Base-by-base conservation (phyloP, 2,329 filamentous ascomycete species). In the Colletotrichum spaethianum region DNA sequence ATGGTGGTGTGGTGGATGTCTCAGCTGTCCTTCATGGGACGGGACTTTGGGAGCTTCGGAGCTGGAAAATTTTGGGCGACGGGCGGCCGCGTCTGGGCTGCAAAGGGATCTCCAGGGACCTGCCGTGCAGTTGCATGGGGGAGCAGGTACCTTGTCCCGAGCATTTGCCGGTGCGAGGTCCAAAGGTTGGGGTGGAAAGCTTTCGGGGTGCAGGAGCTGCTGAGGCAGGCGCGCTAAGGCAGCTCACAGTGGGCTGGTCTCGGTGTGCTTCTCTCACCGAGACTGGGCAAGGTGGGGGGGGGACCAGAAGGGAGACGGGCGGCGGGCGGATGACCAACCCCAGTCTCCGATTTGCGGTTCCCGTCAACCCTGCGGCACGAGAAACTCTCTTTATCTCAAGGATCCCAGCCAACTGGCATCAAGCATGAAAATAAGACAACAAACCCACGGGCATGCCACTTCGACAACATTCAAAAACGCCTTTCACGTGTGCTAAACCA, bases 1-100 rank as follows among this genome's bases (percentile, higher is more conserved):
- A 44, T 44, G 59, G 55, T 70, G 73, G 61, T 74, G 72, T 60
- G 74, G 52, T 56, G 60, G 26, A 26, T 66, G 69, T 75, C 63
- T 74, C 67, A 59, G 57, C 42, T 57, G 56, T 66, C 65, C 53
- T 71, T n/a, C 64, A 67, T 38, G 57, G 33, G 65, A 65, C 55
- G 50, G 70, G 70, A n/a, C n/a, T 20, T n/a, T 18, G 42, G 42
- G 31, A 55, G 56, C 56, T 67, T 72, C 59, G 59, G 59, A 67
- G 56, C 59, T 71, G 72, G 68, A 67, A 73, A 70, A 56, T 56
- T 62, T 73, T 67, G 57, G 71, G 44, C 46, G 53, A 40, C 18
- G 36, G 38, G 52, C 42, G 31, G 33, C 61, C 38, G 67, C 70
- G 60, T 38, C 36, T 33, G 42, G 52, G 38, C 53, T 53, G 53